phyloP scores from a whole-genome alignment of 2,329 filamentous ascomycete genomes.

The Dactylonectria estremocensis region DNA sequence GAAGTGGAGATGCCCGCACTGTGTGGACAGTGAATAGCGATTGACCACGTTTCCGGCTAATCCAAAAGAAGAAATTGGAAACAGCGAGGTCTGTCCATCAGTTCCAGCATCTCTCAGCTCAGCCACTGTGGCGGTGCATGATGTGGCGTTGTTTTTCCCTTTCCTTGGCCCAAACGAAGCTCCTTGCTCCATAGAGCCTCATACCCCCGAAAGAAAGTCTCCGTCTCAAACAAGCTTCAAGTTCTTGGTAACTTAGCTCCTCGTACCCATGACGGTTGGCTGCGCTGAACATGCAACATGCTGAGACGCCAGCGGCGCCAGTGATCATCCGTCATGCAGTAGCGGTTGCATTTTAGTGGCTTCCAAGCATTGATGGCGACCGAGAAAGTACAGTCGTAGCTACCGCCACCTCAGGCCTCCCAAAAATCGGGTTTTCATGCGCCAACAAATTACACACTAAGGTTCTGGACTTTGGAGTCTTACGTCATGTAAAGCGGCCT shows the following conservation, averaged over 20 bases:
- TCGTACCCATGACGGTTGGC: background rate
- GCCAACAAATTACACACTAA: slow-evolving; percentile 1
- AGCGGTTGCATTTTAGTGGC: slow-evolving; percentile 21
- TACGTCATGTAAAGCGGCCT: slow-evolving; percentile 32
- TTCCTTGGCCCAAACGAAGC: too few species aligned
- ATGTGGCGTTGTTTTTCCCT: background rate
- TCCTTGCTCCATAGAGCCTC: too few species aligned
- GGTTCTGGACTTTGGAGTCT: background rate
- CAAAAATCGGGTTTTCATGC: background rate
- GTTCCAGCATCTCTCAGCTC: slow-evolving; percentile 1
- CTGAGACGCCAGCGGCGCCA: slow-evolving; percentile 13
- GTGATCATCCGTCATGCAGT: slow-evolving; percentile 22
- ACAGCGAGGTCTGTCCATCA: slow-evolving; percentile 18
- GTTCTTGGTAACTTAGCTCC: background rate
- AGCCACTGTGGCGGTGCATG: slow-evolving; percentile 41
- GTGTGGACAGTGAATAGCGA: slow-evolving; percentile 30
- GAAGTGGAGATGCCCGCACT: slow-evolving; percentile 23
- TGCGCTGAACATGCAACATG: background rate
- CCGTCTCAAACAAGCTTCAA: slow-evolving; percentile 25
- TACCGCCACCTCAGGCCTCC: slow-evolving; percentile 30
- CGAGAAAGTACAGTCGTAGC: slow-evolving; percentile 8
- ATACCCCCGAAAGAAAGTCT: background rate
- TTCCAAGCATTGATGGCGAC: slow-evolving; percentile 1
- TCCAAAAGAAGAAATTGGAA: slow-evolving; percentile 21
- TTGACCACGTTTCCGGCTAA: slow-evolving; percentile 29